Evolutionary conservation across 768 basidiomycete species (phyloP), one percentile per base, ranked within the genome.

Genomic region (Daedaleopsis nitida): DNA sequence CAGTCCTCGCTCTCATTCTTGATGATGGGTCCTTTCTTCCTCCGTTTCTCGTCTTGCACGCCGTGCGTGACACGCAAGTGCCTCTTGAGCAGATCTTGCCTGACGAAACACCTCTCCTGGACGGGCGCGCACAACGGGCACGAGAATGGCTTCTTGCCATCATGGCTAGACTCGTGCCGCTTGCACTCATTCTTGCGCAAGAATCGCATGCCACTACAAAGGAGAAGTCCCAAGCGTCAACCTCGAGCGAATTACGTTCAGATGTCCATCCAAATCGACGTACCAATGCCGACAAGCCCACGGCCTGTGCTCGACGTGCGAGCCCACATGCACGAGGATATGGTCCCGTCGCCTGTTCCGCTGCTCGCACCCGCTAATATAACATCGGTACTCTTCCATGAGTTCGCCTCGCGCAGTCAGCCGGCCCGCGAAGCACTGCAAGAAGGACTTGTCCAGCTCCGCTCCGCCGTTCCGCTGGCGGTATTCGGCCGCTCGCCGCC

Each of bases 161-260:
- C 81, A 67, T 91, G 88, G 60, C 83, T 85, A 14, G 83, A 78
- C 70, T 88, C 87, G 62, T 91, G 89, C 27, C 89, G 83, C 69
- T 88, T 89, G 75, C 86, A 88, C 69, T 91, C 88, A 66, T 91
- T 89, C 71, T 86, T 89, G 60, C 89, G 85, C 60, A 88, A 69
- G 75, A 90, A 91, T 13, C 84, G 78, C 59, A 86, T 78, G 3
- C 82, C 72, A 69, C 89, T 90, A 54, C 27, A 10, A 56, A 16
- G 67, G 32, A 5, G 5, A 2, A 17, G 24, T n/a, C 12, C 24
- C 47, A 49, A 21, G 11, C 19, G 13, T 13, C 19, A 10, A 24
- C 6, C 21, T 23, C 47, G 7, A 13, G 13, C 2, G 2, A 12
- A 11, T 13, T 11, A n/a, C 0, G 13, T 23, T 2, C 24, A 37